Percentiles rank a stretch among this genome's conserved stretches.
phyloP scores from a whole-genome alignment of 2,329 filamentous ascomycete species.

The Ciborinia camelliae region DNA sequence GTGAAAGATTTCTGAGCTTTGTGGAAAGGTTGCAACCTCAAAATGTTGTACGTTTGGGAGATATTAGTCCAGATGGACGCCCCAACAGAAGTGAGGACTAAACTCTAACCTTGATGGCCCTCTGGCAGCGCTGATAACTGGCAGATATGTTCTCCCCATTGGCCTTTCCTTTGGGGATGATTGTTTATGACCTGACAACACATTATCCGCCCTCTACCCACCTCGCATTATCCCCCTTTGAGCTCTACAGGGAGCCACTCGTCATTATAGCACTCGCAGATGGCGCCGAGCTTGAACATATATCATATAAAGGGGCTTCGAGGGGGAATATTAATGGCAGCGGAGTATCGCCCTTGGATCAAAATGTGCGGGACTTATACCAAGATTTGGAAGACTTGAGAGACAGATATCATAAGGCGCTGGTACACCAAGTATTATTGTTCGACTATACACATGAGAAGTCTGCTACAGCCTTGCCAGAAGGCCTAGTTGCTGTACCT shows the following conservation, averaged over 20 bases:
- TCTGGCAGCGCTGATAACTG: slow-evolving; percentile 26
- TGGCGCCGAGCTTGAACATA: slow-evolving; percentile 62
- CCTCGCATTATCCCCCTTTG: slow-evolving; percentile 79
- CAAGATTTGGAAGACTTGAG: slow-evolving; percentile 68
- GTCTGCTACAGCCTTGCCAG: slow-evolving; percentile 53
- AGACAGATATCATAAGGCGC: slow-evolving; percentile 69
- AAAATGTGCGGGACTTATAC: slow-evolving; percentile 56
- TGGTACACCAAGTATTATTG: slow-evolving; percentile 74
- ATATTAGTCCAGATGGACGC: slow-evolving; percentile 79
- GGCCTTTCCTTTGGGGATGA: slow-evolving; percentile 78
- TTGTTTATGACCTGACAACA: slow-evolving; percentile 84
- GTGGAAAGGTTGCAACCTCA: slow-evolving; percentile 73
- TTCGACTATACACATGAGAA: slow-evolving; percentile 65
- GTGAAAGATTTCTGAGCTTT: slow-evolving; percentile 75
- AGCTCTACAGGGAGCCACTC: slow-evolving; percentile 81
- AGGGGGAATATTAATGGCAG: slow-evolving; percentile 51
- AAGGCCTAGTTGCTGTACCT: slow-evolving; percentile 70
- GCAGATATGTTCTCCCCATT: slow-evolving; percentile 91
- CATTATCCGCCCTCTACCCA: slow-evolving; percentile 77
- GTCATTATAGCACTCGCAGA: slow-evolving; percentile 83
- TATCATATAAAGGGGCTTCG: slow-evolving; percentile 54
- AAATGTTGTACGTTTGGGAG: slow-evolving; percentile 77
- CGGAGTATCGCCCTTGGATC: slow-evolving; percentile 48
- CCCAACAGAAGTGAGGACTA: slow-evolving; percentile 75
- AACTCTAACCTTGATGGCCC: background rate